Conservation (phyloP, 768 basidiomycete species). For the Coprinellus micaceus region DNA sequence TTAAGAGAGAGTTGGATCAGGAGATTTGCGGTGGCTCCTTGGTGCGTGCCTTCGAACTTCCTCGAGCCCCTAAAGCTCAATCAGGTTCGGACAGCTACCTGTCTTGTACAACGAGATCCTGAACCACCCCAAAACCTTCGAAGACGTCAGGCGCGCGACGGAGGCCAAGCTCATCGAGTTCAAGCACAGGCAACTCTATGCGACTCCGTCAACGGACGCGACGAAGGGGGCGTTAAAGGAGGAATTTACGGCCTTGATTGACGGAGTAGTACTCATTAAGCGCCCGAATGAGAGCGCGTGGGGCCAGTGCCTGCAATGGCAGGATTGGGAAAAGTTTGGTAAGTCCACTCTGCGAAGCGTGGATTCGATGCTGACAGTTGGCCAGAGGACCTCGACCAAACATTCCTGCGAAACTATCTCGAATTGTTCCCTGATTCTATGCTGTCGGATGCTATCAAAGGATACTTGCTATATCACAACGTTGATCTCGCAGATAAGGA, state of each 20-base stretch:
- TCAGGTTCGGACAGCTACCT: constrained; percentile 50
- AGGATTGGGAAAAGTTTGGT: constrained; percentile 67
- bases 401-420: constrained; percentile 56
- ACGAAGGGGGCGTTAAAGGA: constrained; percentile 47
- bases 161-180: constrained; percentile 74
- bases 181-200: constrained; percentile 56
- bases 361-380: not conserved
- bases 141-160: constrained; percentile 70
- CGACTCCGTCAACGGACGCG: constrained; percentile 45
- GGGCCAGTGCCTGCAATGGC: constrained; percentile 71
- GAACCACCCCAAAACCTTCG: constrained; percentile 74
- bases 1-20: constrained; percentile 59
- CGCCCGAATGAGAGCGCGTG: constrained; percentile 83
- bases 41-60: constrained; percentile 32
- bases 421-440: constrained; percentile 59
- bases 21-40: constrained; percentile 63
- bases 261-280: constrained; percentile 71
- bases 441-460: constrained; percentile 54
- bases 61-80: constrained; percentile 11
- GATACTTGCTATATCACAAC: constrained; percentile 64
- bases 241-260: constrained; percentile 69
- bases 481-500: constrained; percentile 39
- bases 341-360: constrained; percentile 22
- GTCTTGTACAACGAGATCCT: constrained; percentile 73
- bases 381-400: constrained; percentile 59